Conservation (phyloP, 116 monocot species). For the Dioscorea cayenensis region DNA sequence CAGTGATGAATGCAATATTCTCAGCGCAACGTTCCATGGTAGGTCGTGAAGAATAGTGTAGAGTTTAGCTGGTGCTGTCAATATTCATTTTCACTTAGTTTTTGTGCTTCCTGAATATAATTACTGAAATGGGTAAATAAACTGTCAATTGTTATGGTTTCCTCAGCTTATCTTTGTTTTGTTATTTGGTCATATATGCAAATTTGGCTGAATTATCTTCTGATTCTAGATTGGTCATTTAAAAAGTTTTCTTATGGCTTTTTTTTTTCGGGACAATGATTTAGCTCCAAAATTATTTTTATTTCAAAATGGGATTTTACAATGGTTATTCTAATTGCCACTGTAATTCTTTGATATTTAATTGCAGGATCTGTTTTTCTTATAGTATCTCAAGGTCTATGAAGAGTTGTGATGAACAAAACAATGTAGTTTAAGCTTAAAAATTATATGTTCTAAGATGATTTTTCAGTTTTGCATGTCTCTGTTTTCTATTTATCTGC, state of each 20-base stretch:
- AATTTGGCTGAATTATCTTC: not conserved
- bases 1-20: constrained; percentile 99
- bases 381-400: not conserved
- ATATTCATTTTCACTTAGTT: no score
- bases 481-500: no score
- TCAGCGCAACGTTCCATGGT: constrained; percentile 96
- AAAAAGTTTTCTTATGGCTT: no score
- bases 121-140: no score
- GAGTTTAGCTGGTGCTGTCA: not conserved
- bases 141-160: no score
- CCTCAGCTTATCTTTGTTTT: no score
- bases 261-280: not conserved
- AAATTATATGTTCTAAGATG: no score
- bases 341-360: not conserved
- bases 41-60: constrained; percentile 7
- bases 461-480: no score
- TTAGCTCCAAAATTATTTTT: not conserved
- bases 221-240: no score
- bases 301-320: not conserved
- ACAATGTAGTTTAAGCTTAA: no score
- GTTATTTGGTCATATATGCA: not conserved
- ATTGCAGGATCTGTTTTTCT: not conserved
- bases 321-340: not conserved
- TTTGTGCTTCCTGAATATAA: no score
- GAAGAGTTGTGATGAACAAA: not conserved